Evolutionary conservation across 2,329 filamentous ascomycete species (phyloP), one percentile per base, ranked within the genome.

Genomic region (Talaromyces sp.): DNA sequence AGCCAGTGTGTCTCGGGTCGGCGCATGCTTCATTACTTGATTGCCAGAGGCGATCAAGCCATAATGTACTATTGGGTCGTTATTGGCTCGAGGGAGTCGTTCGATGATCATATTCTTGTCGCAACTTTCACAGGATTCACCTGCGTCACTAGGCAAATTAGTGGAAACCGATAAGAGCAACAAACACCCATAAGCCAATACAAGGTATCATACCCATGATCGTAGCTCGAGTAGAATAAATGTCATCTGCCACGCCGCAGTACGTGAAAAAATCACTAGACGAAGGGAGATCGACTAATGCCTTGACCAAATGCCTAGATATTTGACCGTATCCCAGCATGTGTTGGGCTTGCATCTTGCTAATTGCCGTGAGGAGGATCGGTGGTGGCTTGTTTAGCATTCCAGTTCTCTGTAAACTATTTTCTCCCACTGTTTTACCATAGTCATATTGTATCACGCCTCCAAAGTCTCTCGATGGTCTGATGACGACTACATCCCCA

Each of bases 401-500:
- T 12, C 57, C 56, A 2, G 48, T 63, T 28, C 57, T 12, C 18
- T 63, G 39, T 21, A 60, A 50, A 0, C 21, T 35, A 16, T 48
- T 48, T 31, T 42, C 57, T n/a, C n/a, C n/a, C n/a, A n/a, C n/a
- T n/a, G n/a, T n/a, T n/a, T n/a, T n/a, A n/a, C n/a, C n/a, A n/a
- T n/a, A n/a, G n/a, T n/a, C n/a, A n/a, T n/a, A 68, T 56, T 68
- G 67, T 31, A 68, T 63, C 50, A 71, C 69, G 4, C 69, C 69
- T 3, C 64, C 63, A 56, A 64, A 66, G 37, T 52, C 55, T 3
- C 63, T 66, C 31, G 58, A 56, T 23, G 69, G 69, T 21, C 65
- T 46, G 50, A 69, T 71, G 3, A 71, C 68, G 8, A 71, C 69
- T 12, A 71, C 63, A 64, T 71, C 67, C 9, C 70, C 69, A 3